Percentiles rank a stretch among this genome's conserved stretches.
phyloP scores from a whole-genome alignment of 139 green algal genomes.

The Auxenochlorella protothecoides region DNA sequence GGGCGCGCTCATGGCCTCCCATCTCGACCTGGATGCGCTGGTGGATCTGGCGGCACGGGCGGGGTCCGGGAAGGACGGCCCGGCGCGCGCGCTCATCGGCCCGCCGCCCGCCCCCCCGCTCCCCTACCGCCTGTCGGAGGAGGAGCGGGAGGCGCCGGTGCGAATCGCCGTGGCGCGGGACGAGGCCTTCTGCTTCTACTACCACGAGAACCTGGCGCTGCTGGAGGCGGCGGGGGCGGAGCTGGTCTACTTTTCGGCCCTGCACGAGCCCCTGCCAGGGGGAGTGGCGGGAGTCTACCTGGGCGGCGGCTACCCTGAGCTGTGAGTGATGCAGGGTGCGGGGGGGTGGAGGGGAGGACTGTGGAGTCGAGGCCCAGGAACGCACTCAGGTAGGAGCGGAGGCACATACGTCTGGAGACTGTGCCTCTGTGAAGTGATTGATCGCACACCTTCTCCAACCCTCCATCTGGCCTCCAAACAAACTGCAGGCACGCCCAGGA shows the following conservation, averaged over 20 bases:
- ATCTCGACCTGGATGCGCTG: slow-evolving; percentile 52
- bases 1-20: slow-evolving; percentile 29
- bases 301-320: slow-evolving; percentile 69
- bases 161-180: slow-evolving; percentile 67
- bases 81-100: too few relatives aligned
- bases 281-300: slow-evolving; percentile 72
- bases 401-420: too few relatives aligned
- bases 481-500: slow-evolving; percentile 28
- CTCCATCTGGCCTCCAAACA: not conserved
- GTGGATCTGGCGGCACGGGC: slow-evolving; percentile 27
- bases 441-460: too few relatives aligned
- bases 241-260: slow-evolving; percentile 81
- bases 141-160: slow-evolving; percentile 4
- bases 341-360: too few relatives aligned
- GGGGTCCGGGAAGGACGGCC: too few relatives aligned
- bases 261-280: slow-evolving; percentile 69
- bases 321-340: slow-evolving; percentile 4
- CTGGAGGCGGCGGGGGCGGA: slow-evolving; percentile 57
- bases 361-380: too few relatives aligned
- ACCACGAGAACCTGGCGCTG: slow-evolving; percentile 54
- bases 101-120: not conserved
- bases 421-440: too few relatives aligned
- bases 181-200: slow-evolving; percentile 77
- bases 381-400: too few relatives aligned
- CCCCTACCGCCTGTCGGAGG: not conserved